phyloP scores from a whole-genome alignment of 2,329 filamentous ascomycete genomes.

The Fusarium piperis region DNA sequence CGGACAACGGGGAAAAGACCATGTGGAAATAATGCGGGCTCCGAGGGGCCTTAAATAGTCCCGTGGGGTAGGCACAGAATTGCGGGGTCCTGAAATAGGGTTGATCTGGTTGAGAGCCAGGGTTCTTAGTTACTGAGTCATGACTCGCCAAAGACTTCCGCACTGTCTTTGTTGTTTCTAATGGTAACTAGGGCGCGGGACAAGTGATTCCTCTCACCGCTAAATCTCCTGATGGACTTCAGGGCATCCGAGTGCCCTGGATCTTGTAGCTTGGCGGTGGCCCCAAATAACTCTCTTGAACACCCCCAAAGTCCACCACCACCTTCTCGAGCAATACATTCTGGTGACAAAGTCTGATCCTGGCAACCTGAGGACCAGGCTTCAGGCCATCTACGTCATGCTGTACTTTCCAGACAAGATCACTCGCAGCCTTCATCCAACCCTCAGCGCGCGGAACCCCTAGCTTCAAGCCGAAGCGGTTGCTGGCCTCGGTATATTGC shows the following conservation, averaged over 20 bases:
- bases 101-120: background rate
- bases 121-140: background rate
- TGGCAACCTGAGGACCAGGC: background rate
- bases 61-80: background rate
- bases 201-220: background rate
- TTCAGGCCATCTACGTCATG: slow-evolving; percentile 5
- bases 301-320: slow-evolving; percentile 23
- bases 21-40: background rate
- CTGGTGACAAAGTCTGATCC: slow-evolving; percentile 6
- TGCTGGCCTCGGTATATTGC: slow-evolving; percentile 14
- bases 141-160: background rate
- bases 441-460: slow-evolving; percentile 32
- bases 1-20: background rate
- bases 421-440: slow-evolving; percentile 31
- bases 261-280: slow-evolving; percentile 6
- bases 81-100: background rate
- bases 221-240: background rate
- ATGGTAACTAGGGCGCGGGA: background rate
- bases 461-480: slow-evolving; percentile 18
- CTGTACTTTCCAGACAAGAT: slow-evolving; percentile 21
- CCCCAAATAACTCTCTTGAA: slow-evolving; percentile 23
- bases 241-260: background rate
- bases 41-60: background rate
- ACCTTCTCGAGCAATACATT: slow-evolving; percentile 37
- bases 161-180: background rate